phyloP scores from a whole-genome alignment of 257 asterid species.

The Catharanthus roseus region DNA sequence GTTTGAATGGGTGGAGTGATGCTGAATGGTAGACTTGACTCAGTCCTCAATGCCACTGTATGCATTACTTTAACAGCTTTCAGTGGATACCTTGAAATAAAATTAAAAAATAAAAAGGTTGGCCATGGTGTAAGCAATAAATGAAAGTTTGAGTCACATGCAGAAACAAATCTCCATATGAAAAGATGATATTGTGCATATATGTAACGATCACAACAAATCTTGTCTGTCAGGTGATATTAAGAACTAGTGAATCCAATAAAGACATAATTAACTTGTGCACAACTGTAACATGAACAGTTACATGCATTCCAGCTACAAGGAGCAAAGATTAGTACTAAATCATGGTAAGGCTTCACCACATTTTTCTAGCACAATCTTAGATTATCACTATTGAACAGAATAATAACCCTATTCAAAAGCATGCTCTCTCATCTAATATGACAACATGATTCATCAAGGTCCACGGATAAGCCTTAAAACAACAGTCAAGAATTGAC shows the following conservation, averaged over 20 bases:
- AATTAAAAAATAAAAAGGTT: no score
- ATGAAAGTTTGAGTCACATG: neutral
- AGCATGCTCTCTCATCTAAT: neutral
- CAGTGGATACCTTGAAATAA: slow-evolving; percentile 63
- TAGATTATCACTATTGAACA: neutral
- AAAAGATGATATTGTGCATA: neutral
- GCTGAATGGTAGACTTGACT: slow-evolving; percentile 43
- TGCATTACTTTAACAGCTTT: slow-evolving; percentile 98
- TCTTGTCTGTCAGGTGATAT: neutral
- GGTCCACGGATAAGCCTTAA: slow-evolving; percentile 1
- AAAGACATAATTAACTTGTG: neutral
- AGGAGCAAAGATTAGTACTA: neutral
- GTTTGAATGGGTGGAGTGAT: slow-evolving; percentile 38
- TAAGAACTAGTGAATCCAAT: neutral
- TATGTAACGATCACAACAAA: neutral
- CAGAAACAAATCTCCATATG: neutral
- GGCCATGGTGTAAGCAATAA: neutral
- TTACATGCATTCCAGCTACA: neutral
- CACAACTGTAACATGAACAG: neutral
- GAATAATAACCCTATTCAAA: neutral
- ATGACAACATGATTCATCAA: neutral
- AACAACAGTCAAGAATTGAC: neutral
- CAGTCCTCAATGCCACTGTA: slow-evolving; percentile 86
- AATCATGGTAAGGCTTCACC: neutral
- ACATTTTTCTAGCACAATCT: neutral